Evolutionary conservation across 78 protist species (phyloP).

Genomic region (Cavenderia fasciculata): DNA sequence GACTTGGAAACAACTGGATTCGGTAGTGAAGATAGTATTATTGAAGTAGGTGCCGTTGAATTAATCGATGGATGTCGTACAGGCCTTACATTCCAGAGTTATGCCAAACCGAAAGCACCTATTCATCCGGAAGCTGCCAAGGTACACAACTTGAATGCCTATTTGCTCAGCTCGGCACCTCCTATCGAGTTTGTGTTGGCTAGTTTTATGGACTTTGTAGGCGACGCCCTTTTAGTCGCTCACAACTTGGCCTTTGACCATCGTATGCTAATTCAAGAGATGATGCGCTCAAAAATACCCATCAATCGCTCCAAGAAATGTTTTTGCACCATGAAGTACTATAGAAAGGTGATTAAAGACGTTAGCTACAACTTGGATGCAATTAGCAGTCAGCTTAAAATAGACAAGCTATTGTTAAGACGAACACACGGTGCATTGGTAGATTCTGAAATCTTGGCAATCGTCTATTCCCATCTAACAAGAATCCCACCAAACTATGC

Average conservation of each 20-base stretch:
- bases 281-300: conserved; percentile 17
- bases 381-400: conserved; percentile 41
- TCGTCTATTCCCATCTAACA: conserved; percentile 35
- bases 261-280: conserved; percentile 64
- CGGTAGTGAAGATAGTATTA: conserved; percentile 42
- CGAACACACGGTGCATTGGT: conserved; percentile 74
- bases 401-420: conserved; percentile 41
- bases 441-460: conserved; percentile 71
- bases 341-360: conserved; percentile 32
- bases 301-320: conserved; percentile 26
- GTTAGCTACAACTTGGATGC: conserved; percentile 29
- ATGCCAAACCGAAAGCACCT: conserved; percentile 23
- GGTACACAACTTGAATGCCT: conserved; percentile 26
- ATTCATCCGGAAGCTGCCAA: conserved; percentile 68
- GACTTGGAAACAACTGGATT: conserved; percentile 82
- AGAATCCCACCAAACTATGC: conserved; percentile 9
- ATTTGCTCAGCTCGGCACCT: not conserved
- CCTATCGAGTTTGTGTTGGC: conserved; percentile 46
- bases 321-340: conserved; percentile 78
- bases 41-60: conserved; percentile 80
- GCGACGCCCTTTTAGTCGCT: conserved; percentile 49
- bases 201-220: conserved; percentile 72
- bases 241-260: conserved; percentile 76
- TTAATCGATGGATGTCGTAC: conserved; percentile 79
- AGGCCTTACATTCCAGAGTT: conserved; percentile 71